Conservation (phyloP, 257 asterid species). For the Solanum medicagineum region DNA sequence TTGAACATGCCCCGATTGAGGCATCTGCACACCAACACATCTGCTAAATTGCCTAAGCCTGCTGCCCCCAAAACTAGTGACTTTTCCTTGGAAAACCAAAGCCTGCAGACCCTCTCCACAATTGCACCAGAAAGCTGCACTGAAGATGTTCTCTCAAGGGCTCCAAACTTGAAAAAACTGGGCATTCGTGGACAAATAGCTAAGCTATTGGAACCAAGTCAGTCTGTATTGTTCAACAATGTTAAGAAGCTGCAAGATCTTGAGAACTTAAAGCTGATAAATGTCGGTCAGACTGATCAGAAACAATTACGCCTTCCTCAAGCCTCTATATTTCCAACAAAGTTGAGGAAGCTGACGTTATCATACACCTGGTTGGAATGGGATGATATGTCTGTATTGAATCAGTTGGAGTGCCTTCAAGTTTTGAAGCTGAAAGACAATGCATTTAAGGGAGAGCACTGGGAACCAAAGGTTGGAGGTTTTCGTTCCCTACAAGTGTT, state of each 20-base stretch:
- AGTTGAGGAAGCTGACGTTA: conserved; percentile 3
- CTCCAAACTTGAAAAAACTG: conserved; percentile 27
- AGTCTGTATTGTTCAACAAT: conserved; percentile 5
- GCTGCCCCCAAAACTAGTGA: background rate
- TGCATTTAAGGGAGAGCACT: conserved; percentile 4
- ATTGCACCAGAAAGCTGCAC: conserved; percentile 39
- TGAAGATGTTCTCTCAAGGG: conserved; percentile 17
- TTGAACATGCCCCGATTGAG: conserved; percentile 44
- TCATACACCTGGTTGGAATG: conserved; percentile 6
- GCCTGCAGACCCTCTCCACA: conserved; percentile 34
- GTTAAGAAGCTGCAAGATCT: conserved; percentile 17
- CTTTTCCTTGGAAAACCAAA: conserved; percentile 1
- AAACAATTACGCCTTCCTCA: background rate
- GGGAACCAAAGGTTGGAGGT: conserved; percentile 8
- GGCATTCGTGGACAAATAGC: conserved; percentile 38
- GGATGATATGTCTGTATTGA: conserved; percentile 9
- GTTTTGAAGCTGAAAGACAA: conserved; percentile 17
- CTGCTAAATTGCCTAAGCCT: conserved; percentile 11
- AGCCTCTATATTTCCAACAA: background rate
- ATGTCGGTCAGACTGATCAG: conserved; percentile 4
- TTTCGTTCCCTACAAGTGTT: conserved; percentile 9
- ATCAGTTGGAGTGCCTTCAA: conserved; percentile 3
- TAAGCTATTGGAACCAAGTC: conserved; percentile 11
- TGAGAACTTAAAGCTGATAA: conserved; percentile 38
- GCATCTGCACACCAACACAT: conserved; percentile 33